phyloP scores from a whole-genome alignment of 1,284 basidiomycete species.

The Grifola frondosa region DNA sequence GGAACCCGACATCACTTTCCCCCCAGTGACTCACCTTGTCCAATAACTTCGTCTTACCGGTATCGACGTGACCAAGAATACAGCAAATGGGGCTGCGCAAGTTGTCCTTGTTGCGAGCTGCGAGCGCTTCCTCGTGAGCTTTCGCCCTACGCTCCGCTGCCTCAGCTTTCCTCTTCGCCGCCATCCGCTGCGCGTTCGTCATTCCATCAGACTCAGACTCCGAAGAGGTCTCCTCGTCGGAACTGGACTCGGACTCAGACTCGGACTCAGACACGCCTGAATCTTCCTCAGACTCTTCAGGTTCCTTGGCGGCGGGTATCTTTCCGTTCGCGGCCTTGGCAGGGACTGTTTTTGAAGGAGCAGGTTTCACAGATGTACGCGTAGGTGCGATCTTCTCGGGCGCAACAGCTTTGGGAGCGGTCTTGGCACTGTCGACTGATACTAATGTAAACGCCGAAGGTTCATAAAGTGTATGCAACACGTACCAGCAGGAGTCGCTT shows the following conservation, averaged over 20 bases:
- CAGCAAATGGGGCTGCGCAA: slow-evolving; percentile 98
- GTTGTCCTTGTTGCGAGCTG: slow-evolving; percentile 86
- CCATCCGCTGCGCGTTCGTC: slow-evolving; percentile 63
- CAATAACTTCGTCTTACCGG: slow-evolving; percentile 97
- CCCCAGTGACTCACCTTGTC: slow-evolving; percentile 74
- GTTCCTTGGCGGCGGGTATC: slow-evolving; percentile 27
- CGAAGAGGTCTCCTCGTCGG: slow-evolving; percentile 48
- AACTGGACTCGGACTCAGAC: slow-evolving; percentile 43
- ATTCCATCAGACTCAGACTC: slow-evolving; percentile 58
- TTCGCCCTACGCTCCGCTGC: slow-evolving; percentile 82
- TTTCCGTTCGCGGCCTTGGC: slow-evolving; percentile 27
- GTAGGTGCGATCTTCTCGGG: slow-evolving; percentile 17
- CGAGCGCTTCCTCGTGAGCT: slow-evolving; percentile 84
- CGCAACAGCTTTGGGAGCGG: slow-evolving; percentile 22
- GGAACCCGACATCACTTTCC: not conserved
- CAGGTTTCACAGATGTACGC: slow-evolving; percentile 19
- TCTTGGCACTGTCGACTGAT: slow-evolving; percentile 13
- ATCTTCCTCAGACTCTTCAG: slow-evolving; percentile 30
- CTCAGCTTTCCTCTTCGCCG: slow-evolving; percentile 79
- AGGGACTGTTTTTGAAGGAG: slow-evolving; percentile 30
- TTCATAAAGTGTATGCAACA: not conserved
- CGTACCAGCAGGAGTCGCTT: slow-evolving; percentile 13
- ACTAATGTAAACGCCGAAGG: slow-evolving; percentile 1
- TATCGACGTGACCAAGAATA: slow-evolving; percentile 99
- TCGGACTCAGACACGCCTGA: slow-evolving; percentile 45